Percentiles rank a stretch among this genome's conserved stretches.
phyloP scores from a whole-genome alignment of 768 basidiomycete species.

The Auriculariales sp. region DNA sequence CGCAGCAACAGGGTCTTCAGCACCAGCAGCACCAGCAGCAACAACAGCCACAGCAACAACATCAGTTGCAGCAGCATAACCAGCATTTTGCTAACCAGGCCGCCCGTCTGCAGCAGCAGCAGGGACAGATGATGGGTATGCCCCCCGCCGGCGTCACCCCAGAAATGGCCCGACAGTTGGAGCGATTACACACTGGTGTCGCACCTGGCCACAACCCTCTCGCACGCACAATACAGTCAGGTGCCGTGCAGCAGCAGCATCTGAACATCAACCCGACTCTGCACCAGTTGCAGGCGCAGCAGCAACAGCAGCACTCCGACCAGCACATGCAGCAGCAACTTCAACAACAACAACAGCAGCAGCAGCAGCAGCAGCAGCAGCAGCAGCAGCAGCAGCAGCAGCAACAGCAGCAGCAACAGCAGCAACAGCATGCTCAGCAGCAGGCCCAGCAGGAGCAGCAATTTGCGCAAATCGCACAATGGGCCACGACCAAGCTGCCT shows the following conservation, averaged over 20 bases:
- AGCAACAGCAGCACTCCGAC: background rate
- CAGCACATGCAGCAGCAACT: background rate
- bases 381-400: background rate
- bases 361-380: background rate
- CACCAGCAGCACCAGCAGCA: no score
- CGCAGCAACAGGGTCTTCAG: no score
- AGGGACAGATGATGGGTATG: background rate
- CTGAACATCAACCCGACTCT: background rate
- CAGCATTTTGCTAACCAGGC: background rate
- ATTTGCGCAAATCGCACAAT: no score
- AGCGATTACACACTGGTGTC: background rate
- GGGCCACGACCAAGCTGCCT: no score
- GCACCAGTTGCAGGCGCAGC: background rate
- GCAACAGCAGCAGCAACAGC: background rate
- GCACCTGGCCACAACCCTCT: background rate
- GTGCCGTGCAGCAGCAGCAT: background rate
- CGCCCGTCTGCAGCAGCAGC: background rate
- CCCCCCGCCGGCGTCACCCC: background rate
- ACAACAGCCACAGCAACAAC: background rate
- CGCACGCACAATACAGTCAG: background rate
- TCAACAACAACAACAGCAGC: background rate
- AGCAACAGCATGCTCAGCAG: background rate
- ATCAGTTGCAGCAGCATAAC: background rate
- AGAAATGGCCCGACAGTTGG: background rate
- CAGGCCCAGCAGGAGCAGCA: background rate